Base-by-base conservation (phyloP, 352 stramenopile species). In the Vaucheria bursata region DNA sequence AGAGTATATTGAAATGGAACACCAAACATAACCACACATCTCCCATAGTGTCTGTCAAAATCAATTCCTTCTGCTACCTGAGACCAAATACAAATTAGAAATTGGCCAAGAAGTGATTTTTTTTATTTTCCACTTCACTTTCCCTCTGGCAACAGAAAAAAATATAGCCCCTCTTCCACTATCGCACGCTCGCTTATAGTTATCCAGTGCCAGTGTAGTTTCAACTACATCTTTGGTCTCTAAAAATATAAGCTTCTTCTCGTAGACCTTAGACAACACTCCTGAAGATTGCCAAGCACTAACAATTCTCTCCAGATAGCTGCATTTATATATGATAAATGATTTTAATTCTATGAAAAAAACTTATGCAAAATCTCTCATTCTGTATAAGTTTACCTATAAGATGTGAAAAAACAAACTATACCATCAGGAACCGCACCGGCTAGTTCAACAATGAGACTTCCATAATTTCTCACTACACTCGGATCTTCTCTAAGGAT, bases 171-270 rank as follows among this genome's bases (percentile, higher is more conserved):
- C 96, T 31, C 95, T 90, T 34, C 96, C 96, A 67, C 85, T 92
- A 86, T 97, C 92, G 82, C 96, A 99, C 0, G 96, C 96, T 72
- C 95, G 92, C 78, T 96, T 94, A 88, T 96, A 99, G 83, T 99
- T 99, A 78, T 99, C 93, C 29, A 99, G 87, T 8, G 96, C 95
- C 36, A 99, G 85, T 8, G 95, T 99, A 29, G 95, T 99, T 86
- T 99, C 96, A 32, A 99, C 94, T 69, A 99, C 95, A 86, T 99
- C 96, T 72, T 98, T 98, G 4, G 95, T 99, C 87, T 99, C 96
- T 52, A 99, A 97, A 76, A 99, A 99, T 5, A 99, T 85, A 18
- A 99, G 84, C 86, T 99, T 99, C 74, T 93, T 91, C 50, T 96
- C 89, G 5, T 97, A 88, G 25, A 99, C 89, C 67, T 96, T 90